Evolutionary conservation across 805 yeast genomes (phyloP), one percentile per base, ranked within the genome.

Genomic region (Diddensiella transvaalensis): DNA sequence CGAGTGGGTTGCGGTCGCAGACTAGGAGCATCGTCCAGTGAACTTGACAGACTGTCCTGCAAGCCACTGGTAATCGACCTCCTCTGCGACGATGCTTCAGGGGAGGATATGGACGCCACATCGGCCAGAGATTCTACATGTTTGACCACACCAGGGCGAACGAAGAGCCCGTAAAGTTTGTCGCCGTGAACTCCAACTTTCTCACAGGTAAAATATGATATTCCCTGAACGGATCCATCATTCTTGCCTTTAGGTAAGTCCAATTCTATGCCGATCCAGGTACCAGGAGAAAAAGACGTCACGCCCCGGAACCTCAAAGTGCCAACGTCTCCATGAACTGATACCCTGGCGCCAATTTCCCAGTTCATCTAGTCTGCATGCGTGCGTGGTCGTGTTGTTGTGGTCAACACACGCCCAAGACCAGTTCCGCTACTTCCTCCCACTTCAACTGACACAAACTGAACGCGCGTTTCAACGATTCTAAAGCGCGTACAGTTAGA

Each of bases 231-330:
- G 18, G 78, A 67, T 0, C 98, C 98, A 60, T 87, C 78, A 59
- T 90, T 88, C 64, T 84, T 87, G 2, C 98, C 98, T 3, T 76
- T 75, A 0, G 96, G 89, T 53, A 82, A 85, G 55, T 85, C 91
- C 52, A 90, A 80, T 58, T 83, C 87, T 2, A 91, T 76, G 0
- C 98, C 98, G 24, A 85, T 75, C 96, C 97, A 91, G 3, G 57
- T 58, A 1, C 63, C 60, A 1, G 60, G 51, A 1, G 65, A 56
- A 24, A 89, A 76, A 35, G 74, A 78, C 0, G 79, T 72, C 33
- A 67, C 66, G 2, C 97, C 98, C 11, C 88, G 65, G 59, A 68
- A 91, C 47, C 75, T 69, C 24, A 91, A 74, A 13, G 71, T 67
- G 1, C 61, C 63, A 10, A 35, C 38, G 4, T 40, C 52, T 38